Base-by-base conservation (phyloP, 2,329 filamentous ascomycete species). In the Ophiosphaerella herpotricha region DNA sequence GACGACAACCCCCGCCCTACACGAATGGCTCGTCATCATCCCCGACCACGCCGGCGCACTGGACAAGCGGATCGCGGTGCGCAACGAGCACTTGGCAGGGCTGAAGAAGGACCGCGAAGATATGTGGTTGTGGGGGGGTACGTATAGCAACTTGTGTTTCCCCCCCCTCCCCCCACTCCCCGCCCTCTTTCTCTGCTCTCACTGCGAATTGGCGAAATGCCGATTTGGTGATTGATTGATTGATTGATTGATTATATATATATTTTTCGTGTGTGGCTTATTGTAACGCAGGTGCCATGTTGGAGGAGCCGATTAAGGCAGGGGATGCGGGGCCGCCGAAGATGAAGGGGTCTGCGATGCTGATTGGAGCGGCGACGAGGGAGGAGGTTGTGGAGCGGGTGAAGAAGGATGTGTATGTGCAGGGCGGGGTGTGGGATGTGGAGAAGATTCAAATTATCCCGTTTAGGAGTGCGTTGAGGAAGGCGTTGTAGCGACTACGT, bases 381-480 rank as follows among this genome's bases (percentile, higher is more conserved):
- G 87, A 91, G 57, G 87, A 91, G 69, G 83, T 90, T 2, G 70
- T 87, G 35, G 81, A 87, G 61, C 67, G 82, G 43, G 70, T 96
- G 39, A 83, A 82, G 71, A 80, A 83, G 41, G 91, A 96, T 75
- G 77, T 91, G 8, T 96, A 96, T 74, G 78, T 80, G 8, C 80
- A 75, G 52, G 79, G 74, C 37, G 89, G 86, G 0, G 91, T 95
- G 7, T 96, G 91, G 91, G 90, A 96, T 77, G 58, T 67, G 64
- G 68, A 71, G 8, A 78, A 79, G 68, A 72, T 78, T 39, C 74
- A 78, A 63, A 77, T 79, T 41, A 76, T 76, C 50, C 77, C 77
- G 1, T 79, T 80, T 53, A 79, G 76, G 70, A 75, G 72, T 48
- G 77, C 77, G 32, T 48, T 80, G 41, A 72, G 77, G 60, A 74